Percentiles rank a stretch among this genome's conserved stretches.
These are phyloP conservation scores for Aureobasidium leucospermi DNA, from an alignment of 2,329 filamentous ascomycete genomes.

Conservation along the genomic window DNA sequence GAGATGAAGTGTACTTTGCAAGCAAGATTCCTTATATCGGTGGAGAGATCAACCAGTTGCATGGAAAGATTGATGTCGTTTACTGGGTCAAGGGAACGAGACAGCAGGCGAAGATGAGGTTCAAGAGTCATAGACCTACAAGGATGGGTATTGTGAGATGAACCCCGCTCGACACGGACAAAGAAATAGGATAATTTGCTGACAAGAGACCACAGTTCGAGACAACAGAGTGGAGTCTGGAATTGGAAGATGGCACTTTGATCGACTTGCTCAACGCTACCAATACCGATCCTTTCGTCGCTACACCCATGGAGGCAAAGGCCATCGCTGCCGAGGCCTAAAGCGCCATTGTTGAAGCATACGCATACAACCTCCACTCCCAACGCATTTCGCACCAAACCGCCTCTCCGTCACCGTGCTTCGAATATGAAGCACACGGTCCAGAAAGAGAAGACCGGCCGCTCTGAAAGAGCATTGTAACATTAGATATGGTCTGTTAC, in stretches of 20 bases:
- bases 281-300: slow-evolving; percentile 55
- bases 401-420: not conserved
- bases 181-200: slow-evolving; percentile 14
- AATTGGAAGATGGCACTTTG: slow-evolving; percentile 56
- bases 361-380: too few species aligned
- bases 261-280: slow-evolving; percentile 68
- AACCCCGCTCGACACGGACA: too few species aligned
- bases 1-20: slow-evolving; percentile 56
- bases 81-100: slow-evolving; percentile 81
- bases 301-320: slow-evolving; percentile 17
- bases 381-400: not conserved
- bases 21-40: slow-evolving; percentile 42
- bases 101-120: slow-evolving; percentile 65
- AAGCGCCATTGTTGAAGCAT: too few species aligned
- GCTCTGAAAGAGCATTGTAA: not conserved
- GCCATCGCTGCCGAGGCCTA: slow-evolving; percentile 1
- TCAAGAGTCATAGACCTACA: slow-evolving; percentile 65
- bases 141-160: slow-evolving; percentile 47
- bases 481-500: not conserved
- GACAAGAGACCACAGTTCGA: slow-evolving; percentile 53
- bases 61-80: slow-evolving; percentile 78
- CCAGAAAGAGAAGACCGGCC: not conserved
- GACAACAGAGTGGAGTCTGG: slow-evolving; percentile 85
- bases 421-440: not conserved
- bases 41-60: slow-evolving; percentile 81